Base-by-base conservation (phyloP, 495 filamentous ascomycete species). In the Penicillium psychrofluorescens region DNA sequence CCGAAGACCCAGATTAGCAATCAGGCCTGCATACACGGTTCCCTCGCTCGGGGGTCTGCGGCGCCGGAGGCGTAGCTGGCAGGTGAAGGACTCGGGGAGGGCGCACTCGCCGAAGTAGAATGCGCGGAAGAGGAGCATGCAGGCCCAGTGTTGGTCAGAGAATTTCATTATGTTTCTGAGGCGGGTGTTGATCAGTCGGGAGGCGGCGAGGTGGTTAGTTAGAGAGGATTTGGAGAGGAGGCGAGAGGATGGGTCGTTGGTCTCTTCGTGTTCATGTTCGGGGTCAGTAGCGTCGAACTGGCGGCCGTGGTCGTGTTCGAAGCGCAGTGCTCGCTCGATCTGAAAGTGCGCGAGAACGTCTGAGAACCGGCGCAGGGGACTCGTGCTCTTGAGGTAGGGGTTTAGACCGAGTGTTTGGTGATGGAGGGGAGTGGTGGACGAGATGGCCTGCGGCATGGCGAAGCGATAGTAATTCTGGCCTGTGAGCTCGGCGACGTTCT, bases 291-390 rank as follows among this genome's bases (percentile, higher is more conserved):
- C 74, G 32, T 77, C 56, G 31, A 87, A 72, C 15, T 63, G 71
- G 5, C 64, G 52, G 10, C 79, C 78, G 7, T 70, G 68, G 29
- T 68, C 62, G 13, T 72, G 64, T 66, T 92, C 89, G 56, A 85
- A 77, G 7, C 81, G 74, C 33, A 97, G 58, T 0, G 84, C 84
- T 0, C 88, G 81, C 61, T 94, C 83, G 49, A 98, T 89, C 54
- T 97, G 91, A 76, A 88, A 96, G 61, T 95, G 90, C 1, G 78
- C 71, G n/a, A 96, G 66, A 48, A 97, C 62, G 60, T 98, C 92
- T 11, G 67, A 64, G 63, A 83, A 95, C 28, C 92, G 77, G 12
- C 92, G 86, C 7, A 98, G 71, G 2, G 92, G 92, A 49, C 83
- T 89, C 2, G 92, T 97, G 33, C 80, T 79, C 54, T 88, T 92